phyloP scores from a whole-genome alignment of 2,329 filamentous ascomycete species.

The Ophiognomonia clavigignenti-juglandacearum region DNA sequence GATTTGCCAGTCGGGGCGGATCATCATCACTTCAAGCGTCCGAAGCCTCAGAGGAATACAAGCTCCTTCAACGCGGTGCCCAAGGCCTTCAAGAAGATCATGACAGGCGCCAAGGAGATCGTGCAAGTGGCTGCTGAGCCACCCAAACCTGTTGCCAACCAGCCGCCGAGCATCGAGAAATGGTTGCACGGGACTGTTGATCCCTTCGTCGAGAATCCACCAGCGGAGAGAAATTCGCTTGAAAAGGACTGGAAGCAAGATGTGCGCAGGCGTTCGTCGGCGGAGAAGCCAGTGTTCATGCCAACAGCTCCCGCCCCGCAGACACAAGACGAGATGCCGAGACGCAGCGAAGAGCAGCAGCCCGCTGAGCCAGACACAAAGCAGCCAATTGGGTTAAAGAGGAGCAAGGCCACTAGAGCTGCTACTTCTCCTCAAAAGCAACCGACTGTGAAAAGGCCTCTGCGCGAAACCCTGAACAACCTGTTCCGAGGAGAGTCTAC shows the following conservation, averaged over 20 bases:
- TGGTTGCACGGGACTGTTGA: slow-evolving; percentile 61
- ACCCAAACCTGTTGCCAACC: slow-evolving; percentile 46
- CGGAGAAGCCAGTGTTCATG: slow-evolving; percentile 18
- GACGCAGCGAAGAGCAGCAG: no score
- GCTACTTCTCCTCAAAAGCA: slow-evolving; percentile 44
- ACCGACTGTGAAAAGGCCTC: slow-evolving; percentile 38
- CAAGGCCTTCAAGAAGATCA: slow-evolving; percentile 60
- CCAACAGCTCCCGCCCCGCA: neutral
- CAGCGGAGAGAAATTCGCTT: slow-evolving; percentile 27
- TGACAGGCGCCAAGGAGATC: slow-evolving; percentile 61
- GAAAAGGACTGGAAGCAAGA: slow-evolving; percentile 32
- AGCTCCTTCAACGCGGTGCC: slow-evolving; percentile 56
- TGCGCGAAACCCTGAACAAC: slow-evolving; percentile 55
- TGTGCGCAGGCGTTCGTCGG: slow-evolving; percentile 23
- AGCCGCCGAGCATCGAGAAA: slow-evolving; percentile 60
- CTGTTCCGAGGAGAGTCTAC: slow-evolving; percentile 60
- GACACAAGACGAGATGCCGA: neutral
- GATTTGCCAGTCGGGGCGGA: slow-evolving; percentile 49
- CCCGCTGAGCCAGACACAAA: neutral
- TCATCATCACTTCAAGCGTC: slow-evolving; percentile 36
- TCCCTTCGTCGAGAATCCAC: slow-evolving; percentile 48
- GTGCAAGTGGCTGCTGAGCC: slow-evolving; percentile 57
- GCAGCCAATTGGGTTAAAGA: slow-evolving; percentile 37
- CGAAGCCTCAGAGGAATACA: slow-evolving; percentile 44
- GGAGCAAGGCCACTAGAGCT: slow-evolving; percentile 51